Evolutionary conservation across 192 early-diverging fungal genomes (phyloP), one percentile per base, ranked within the genome.

Genomic region (Entomortierella beljakovae): DNA sequence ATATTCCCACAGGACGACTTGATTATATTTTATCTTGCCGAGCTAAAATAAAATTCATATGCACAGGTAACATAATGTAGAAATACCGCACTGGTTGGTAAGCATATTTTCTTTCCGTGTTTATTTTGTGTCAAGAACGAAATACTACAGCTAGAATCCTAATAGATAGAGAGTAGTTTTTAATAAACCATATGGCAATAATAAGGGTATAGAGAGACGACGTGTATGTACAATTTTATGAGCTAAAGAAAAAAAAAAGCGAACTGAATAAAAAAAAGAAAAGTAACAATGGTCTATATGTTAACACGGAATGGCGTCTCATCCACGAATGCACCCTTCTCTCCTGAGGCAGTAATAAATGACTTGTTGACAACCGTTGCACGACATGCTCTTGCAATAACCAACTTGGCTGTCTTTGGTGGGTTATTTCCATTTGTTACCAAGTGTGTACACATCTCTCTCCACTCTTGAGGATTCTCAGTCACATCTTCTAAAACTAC

Each of bases 341-440:
- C 67, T 9, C 18, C 46, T 10, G 61, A 79, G 8, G 52, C 75
- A 8, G 48, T 22, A 28, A 79, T 35, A 33, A 70, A 79, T 8
- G 46, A 35, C 42, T 79, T 79, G 59, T 53, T 69, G 37, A 79
- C 57, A 35, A 79, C 65, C 18, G 51, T 28, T 0, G 75, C 67
- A 1, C 38, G 25, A 32, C 55, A 37, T 18, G 35, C 50, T 22
- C 37, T 55, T 4, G 75, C 75, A 20, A 64, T 48, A 56, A 70
- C 67, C 46, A 79, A 26, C 56, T 79, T 79, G 16, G 49, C 51
- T 22, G 75, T 79, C 67, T 51, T 50, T 2, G 66, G 67, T 2
- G 75, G 75, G 32, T 79, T 79, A n/a, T 65, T 64, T 29, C 75
- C 75, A 28, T 64, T 65, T 22, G 75, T 70, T 7, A 79, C n/a